A percentile compares a stretch with the other conserved stretches of the same genome.
These are phyloP conservation scores for Nicotiana obtusifolia DNA, from an alignment of 257 asterid genomes.

Conservation along the genomic window DNA sequence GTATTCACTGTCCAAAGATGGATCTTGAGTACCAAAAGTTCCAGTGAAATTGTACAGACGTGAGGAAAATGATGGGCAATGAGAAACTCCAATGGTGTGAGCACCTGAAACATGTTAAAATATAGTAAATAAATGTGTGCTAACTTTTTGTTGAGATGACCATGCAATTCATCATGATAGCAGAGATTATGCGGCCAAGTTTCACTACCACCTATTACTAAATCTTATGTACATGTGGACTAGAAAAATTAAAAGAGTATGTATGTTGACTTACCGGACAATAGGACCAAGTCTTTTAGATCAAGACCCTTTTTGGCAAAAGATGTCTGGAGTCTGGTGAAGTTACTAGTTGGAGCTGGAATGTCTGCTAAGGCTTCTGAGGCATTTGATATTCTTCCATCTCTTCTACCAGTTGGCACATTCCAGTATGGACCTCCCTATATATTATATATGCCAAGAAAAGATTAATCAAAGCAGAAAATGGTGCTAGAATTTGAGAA, in stretches of 20 bases:
- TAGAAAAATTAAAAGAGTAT: no score
- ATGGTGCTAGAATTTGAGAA: background rate
- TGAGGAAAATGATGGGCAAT: slow-evolving; percentile 43
- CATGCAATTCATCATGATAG: no score
- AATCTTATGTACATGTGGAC: no score
- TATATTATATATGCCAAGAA: background rate
- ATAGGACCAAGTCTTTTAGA: slow-evolving; percentile 39
- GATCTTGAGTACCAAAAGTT: slow-evolving; percentile 33
- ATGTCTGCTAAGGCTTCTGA: slow-evolving; percentile 34
- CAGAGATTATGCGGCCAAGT: no score
- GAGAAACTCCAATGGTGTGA: slow-evolving; percentile 53
- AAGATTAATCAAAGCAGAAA: background rate
- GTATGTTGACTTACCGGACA: slow-evolving; percentile 27
- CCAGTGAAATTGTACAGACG: slow-evolving; percentile 49
- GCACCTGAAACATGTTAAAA: slow-evolving; percentile 26
- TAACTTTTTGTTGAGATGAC: no score
- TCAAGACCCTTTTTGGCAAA: slow-evolving; percentile 41
- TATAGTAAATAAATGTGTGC: no score
- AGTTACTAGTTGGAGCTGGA: slow-evolving; percentile 54
- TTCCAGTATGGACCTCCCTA: slow-evolving; percentile 29
- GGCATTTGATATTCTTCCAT: slow-evolving; percentile 25
- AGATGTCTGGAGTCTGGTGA: slow-evolving; percentile 30
- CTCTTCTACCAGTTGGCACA: slow-evolving; percentile 34
- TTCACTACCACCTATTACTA: no score
- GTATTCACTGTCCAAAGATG: slow-evolving; percentile 32